Percentiles rank a stretch among this genome's conserved stretches.
phyloP scores from a whole-genome alignment of 371 early-diverging fungal genomes.

The Amoeboaphelidium protococcarum region DNA sequence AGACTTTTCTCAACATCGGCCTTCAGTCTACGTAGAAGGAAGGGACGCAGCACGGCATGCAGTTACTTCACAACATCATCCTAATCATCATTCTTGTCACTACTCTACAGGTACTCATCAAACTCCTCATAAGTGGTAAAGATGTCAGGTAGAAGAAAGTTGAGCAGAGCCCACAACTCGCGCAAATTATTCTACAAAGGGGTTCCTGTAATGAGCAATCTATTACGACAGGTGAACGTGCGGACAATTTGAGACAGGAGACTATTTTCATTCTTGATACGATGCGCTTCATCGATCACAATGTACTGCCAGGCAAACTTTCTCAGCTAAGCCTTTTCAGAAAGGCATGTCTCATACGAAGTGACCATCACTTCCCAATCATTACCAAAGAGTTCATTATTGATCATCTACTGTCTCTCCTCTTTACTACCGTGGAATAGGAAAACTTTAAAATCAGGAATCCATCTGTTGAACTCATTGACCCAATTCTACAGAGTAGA shows the following conservation, averaged over 20 bases:
- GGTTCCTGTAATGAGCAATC: constrained; percentile 94
- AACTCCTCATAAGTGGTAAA: constrained; percentile 79
- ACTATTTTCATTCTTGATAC: constrained; percentile 96
- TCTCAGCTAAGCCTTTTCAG: constrained; percentile 56
- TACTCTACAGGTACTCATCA: constrained; percentile 59
- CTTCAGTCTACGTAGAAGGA: constrained; percentile 92
- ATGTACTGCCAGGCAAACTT: constrained; percentile 79
- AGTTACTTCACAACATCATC: constrained; percentile 14
- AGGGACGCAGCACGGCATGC: constrained; percentile 49
- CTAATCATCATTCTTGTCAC: constrained; percentile 12
- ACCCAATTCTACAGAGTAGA: constrained; percentile 95
- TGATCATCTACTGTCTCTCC: constrained; percentile 14
- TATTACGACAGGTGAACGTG: constrained; percentile 53
- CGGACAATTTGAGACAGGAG: constrained; percentile 75
- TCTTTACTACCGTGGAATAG: constrained; percentile 80
- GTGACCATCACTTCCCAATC: constrained; percentile 89
- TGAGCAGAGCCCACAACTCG: constrained; percentile 96
- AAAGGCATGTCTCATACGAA: constrained; percentile 88
- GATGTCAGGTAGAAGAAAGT: constrained; percentile 88
- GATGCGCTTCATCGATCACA: constrained; percentile 97
- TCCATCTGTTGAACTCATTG: constrained; percentile 76
- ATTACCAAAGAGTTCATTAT: background rate
- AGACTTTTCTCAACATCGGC: constrained; percentile 91
- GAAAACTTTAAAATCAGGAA: constrained; percentile 66
- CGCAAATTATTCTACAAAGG: constrained; percentile 94